Percentiles rank a stretch among this genome's conserved stretches.
Conservation (phyloP, 305 asterid species). For the Fraxinus angustifolia region DNA sequence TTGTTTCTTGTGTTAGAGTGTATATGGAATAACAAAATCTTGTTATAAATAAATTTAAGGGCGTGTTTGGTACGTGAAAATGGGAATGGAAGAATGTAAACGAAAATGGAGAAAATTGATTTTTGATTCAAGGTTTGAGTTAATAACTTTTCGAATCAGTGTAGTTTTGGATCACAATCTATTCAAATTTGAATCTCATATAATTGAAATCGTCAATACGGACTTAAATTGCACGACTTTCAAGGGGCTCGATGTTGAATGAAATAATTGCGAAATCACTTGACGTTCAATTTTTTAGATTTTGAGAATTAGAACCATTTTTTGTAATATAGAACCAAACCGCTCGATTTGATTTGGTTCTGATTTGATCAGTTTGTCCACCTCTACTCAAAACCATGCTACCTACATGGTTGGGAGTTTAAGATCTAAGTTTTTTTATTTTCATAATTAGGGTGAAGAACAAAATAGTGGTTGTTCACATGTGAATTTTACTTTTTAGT, state of each 20-base stretch:
- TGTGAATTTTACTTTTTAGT: no score
- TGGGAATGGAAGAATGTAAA: not conserved
- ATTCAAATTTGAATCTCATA: not conserved
- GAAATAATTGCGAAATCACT: not conserved
- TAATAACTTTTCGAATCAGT: not conserved
- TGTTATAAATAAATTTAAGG: not conserved
- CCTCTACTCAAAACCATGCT: not conserved
- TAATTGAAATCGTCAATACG: not conserved
- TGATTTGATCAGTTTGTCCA: no score
- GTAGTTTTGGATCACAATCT: not conserved
- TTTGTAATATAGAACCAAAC: no score
- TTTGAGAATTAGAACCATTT: no score
- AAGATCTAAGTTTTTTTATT: not conserved
- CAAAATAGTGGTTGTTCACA: no score
- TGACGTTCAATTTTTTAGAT: not conserved
- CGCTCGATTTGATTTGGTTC: no score
- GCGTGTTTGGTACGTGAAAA: slow-evolving; percentile 14
- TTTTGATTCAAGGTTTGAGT: not conserved
- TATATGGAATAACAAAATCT: slow-evolving; percentile 17
- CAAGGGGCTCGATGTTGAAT: not conserved
- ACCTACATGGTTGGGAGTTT: not conserved
- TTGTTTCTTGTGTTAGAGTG: slow-evolving; percentile 36
- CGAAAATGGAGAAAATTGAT: not conserved
- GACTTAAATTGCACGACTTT: not conserved
- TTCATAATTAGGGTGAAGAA: not conserved